A percentile compares a stretch with the other conserved stretches of the same genome.
Conservation (phyloP, 768 basidiomycete species). For the Pleurotus citrinopileatus region DNA sequence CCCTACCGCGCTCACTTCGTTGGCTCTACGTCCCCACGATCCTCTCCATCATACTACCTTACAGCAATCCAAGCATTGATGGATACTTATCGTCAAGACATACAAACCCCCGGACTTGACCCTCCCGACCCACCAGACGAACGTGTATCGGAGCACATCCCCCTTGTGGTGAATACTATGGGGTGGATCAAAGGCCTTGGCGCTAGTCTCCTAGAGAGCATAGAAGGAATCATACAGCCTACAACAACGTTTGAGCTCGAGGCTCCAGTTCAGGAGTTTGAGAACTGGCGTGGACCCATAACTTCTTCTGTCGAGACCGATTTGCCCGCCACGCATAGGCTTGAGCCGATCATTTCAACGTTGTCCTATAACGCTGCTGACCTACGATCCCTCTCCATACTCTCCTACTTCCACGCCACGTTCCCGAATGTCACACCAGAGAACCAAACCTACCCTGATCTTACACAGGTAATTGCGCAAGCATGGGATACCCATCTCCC, state of each 20-base stretch:
- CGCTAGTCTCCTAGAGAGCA: slow-evolving; percentile 66
- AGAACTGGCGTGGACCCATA: slow-evolving; percentile 16
- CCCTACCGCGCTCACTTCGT: slow-evolving; percentile 79
- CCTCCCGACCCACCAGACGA: slow-evolving; percentile 22
- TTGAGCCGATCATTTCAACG: slow-evolving; percentile 44
- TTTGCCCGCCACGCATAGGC: slow-evolving; percentile 29
- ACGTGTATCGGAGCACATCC: slow-evolving; percentile 58
- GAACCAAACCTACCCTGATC: slow-evolving; percentile 13
- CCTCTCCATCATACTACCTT: slow-evolving; percentile 76
- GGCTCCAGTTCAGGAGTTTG: slow-evolving; percentile 20
- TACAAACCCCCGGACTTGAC: slow-evolving; percentile 45
- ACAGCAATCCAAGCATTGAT: slow-evolving; percentile 63
- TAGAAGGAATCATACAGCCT: slow-evolving; percentile 65
- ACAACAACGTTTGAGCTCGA: slow-evolving; percentile 57
- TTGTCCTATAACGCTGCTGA: slow-evolving; percentile 57
- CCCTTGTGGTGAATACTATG: slow-evolving; percentile 93
- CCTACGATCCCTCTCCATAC: slow-evolving; percentile 60
- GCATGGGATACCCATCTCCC: slow-evolving; percentile 71
- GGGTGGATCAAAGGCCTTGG: slow-evolving; percentile 97
- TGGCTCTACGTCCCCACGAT: slow-evolving; percentile 74
- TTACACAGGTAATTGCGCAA: slow-evolving; percentile 34
- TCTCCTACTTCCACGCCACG: slow-evolving; percentile 76
- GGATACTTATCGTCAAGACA: slow-evolving; percentile 64
- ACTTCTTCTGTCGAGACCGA: slow-evolving; percentile 1
- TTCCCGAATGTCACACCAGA: slow-evolving; percentile 19